Conservation (phyloP, 768 basidiomycete genomes). For the Leccinellum rugosiceps region DNA sequence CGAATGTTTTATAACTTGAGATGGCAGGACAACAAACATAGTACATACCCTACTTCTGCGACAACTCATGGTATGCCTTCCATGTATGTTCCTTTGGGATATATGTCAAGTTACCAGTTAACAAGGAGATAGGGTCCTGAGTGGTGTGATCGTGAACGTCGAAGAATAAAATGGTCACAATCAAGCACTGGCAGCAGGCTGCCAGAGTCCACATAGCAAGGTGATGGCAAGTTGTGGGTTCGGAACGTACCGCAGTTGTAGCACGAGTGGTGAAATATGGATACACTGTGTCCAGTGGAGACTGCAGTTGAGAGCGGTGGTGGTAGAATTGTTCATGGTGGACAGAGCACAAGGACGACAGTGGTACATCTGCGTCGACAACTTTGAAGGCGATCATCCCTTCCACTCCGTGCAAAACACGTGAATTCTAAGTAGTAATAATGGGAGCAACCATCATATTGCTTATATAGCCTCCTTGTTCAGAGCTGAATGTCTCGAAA, state of each 20-base stretch:
- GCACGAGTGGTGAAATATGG: not conserved
- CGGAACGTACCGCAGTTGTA: not conserved
- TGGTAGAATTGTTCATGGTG: not conserved
- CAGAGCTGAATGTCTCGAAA: constrained; percentile 13
- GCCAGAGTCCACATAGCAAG: not conserved
- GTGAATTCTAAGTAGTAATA: no score
- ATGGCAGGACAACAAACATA: not conserved
- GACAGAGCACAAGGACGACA: not conserved
- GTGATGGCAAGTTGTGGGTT: not conserved
- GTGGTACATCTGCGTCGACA: no score
- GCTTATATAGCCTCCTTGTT: no score
- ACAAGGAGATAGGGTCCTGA: constrained; percentile 2
- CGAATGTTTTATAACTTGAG: not conserved
- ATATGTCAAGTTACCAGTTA: not conserved
- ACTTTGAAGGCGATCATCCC: no score
- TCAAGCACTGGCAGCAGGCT: not conserved
- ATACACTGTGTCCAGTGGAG: not conserved
- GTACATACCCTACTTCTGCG: constrained; percentile 20
- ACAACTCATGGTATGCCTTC: constrained; percentile 5
- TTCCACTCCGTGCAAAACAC: no score
- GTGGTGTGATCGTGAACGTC: not conserved
- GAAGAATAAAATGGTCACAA: not conserved
- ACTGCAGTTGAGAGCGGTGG: not conserved
- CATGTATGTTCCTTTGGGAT: not conserved
- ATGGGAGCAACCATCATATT: no score